Conservation (phyloP, 2,329 filamentous ascomycete species). For the Diaporthe ilicicola region DNA sequence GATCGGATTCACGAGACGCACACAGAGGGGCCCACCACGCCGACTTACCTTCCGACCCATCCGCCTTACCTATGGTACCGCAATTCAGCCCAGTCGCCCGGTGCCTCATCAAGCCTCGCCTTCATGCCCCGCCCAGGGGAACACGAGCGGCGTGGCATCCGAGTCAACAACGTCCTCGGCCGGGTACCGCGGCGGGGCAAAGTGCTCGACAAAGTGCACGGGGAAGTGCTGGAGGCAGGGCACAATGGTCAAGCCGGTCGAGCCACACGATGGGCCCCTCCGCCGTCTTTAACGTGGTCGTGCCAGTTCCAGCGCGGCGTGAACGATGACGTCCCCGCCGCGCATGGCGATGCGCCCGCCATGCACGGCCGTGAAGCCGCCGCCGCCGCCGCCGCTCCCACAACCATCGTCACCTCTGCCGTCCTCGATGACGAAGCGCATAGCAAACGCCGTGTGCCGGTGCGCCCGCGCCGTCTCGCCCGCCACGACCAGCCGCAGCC, state of each 20-base stretch:
- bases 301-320: slow-evolving; percentile 66
- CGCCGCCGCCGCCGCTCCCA: too few relatives aligned
- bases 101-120: slow-evolving; percentile 45
- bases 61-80: slow-evolving; percentile 42
- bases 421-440: slow-evolving; percentile 65
- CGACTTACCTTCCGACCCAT: slow-evolving; percentile 42
- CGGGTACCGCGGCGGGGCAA: slow-evolving; percentile 51
- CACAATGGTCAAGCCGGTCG: slow-evolving; percentile 61
- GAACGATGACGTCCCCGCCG: slow-evolving; percentile 60
- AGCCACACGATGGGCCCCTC: slow-evolving; percentile 64
- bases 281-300: slow-evolving; percentile 64
- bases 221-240: slow-evolving; percentile 59
- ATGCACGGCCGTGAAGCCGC: slow-evolving; percentile 64
- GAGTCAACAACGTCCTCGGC: slow-evolving; percentile 51
- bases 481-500: slow-evolving; percentile 62
- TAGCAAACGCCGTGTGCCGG: slow-evolving; percentile 61
- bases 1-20: neutral
- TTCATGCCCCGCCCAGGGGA: slow-evolving; percentile 59
- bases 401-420: too few relatives aligned
- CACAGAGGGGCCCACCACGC: neutral
- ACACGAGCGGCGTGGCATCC: slow-evolving; percentile 52
- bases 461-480: slow-evolving; percentile 61
- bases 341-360: slow-evolving; percentile 57
- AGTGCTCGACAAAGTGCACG: slow-evolving; percentile 62
- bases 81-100: slow-evolving; percentile 40